Conservation (phyloP, 495 filamentous ascomycete genomes). For the Articulospora tetracladia region DNA sequence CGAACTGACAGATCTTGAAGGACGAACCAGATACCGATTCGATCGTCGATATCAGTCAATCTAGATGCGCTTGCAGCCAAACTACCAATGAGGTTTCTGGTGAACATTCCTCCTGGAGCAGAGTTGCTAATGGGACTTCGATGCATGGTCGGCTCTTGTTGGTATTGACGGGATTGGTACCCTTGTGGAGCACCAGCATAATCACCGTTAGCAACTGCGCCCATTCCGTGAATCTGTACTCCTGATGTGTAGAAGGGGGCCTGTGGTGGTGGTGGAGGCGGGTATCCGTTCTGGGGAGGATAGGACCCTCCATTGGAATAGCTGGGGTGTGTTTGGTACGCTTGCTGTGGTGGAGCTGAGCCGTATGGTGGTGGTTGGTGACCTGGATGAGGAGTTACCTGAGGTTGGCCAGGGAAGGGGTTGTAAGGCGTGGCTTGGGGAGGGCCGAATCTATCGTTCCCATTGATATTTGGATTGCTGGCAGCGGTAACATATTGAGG, state of each 20-base stretch:
- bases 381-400: conserved; percentile 17
- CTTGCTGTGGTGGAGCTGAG: background rate
- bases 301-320: background rate
- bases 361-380: background rate
- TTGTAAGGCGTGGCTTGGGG: conserved; percentile 12
- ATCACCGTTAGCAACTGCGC: background rate
- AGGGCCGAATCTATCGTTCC: conserved; percentile 3
- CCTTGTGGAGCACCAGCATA: background rate
- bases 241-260: conserved; percentile 11
- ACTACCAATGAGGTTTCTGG: conserved; percentile 91
- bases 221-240: conserved; percentile 8
- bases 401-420: conserved; percentile 18
- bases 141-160: conserved; percentile 3
- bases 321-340: background rate
- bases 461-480: background rate
- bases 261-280: conserved; percentile 2
- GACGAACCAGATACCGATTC: conserved; percentile 95
- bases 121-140: conserved; percentile 26
- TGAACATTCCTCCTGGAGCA: conserved; percentile 83
- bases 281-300: conserved; percentile 19
- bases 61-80: conserved; percentile 87
- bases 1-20: conserved; percentile 92
- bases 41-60: conserved; percentile 74
- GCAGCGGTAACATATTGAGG: background rate
- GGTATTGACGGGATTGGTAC: conserved; percentile 11